These are phyloP conservation scores for Diplodia scrobiculata DNA, from an alignment of 2,329 filamentous ascomycete species.

Conservation along the genomic window DNA sequence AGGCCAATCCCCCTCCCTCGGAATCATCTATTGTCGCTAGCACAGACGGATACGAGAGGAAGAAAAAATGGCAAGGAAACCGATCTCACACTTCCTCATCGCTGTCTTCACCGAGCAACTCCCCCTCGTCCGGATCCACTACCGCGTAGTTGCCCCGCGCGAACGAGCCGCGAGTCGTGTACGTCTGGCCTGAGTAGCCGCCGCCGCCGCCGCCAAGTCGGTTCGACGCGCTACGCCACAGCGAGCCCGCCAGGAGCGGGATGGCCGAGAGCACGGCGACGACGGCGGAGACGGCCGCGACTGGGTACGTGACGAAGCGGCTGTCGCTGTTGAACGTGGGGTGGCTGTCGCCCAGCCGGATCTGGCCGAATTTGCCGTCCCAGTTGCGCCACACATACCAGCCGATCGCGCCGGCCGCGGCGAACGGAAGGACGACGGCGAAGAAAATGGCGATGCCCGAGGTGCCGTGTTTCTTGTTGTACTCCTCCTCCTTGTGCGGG, in stretches of 20 bases:
- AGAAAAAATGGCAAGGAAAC: neutral
- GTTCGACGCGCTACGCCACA: constrained; percentile 67
- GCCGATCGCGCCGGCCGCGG: constrained; percentile 69
- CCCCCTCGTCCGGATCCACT: constrained; percentile 91
- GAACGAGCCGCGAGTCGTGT: constrained; percentile 87
- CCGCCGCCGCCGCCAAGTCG: constrained; percentile 56
- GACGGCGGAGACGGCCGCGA: constrained; percentile 51
- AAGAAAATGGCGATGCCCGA: constrained; percentile 80
- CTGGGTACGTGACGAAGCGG: constrained; percentile 77
- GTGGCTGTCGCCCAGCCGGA: constrained; percentile 74
- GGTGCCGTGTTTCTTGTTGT: constrained; percentile 68
- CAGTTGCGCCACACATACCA: constrained; percentile 86
- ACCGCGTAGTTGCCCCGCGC: constrained; percentile 84
- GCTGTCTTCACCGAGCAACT: constrained; percentile 88
- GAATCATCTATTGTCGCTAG: constrained; percentile 2
- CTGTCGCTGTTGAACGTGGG: constrained; percentile 65
- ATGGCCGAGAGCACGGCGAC: constrained; percentile 59
- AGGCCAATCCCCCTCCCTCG: neutral
- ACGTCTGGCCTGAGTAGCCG: constrained; percentile 64
- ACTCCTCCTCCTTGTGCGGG: constrained; percentile 79
- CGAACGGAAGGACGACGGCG: constrained; percentile 75
- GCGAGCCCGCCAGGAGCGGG: constrained; percentile 70
- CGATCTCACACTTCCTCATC: constrained; percentile 73
- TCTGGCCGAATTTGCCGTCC: constrained; percentile 85
- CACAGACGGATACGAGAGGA: neutral